phyloP scores from a whole-genome alignment of 306 rosid species.

The Styphnolobium japonicum region DNA sequence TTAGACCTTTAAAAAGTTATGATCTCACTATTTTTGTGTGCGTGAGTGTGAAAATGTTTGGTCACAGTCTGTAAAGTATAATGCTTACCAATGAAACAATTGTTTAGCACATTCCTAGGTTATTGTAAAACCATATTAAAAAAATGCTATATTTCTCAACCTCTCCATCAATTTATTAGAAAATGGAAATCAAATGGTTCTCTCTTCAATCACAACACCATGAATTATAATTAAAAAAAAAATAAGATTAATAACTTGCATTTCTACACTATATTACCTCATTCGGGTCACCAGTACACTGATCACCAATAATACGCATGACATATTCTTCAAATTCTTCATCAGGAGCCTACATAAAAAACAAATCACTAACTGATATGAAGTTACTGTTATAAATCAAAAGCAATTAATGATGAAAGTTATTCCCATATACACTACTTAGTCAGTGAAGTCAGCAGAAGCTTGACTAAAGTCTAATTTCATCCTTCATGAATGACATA shows the following conservation, averaged over 20 bases:
- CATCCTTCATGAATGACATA: not conserved
- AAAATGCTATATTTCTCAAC: not conserved
- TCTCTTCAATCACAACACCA: not conserved
- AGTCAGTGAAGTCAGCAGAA: slow-evolving; percentile 14
- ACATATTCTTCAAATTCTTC: slow-evolving; percentile 96
- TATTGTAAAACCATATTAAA: not conserved
- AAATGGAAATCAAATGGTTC: not conserved
- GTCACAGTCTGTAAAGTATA: not conserved
- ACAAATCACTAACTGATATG: slow-evolving; percentile 5
- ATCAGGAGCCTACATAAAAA: slow-evolving; percentile 81
- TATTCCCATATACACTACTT: not conserved
- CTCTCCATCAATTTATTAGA: not conserved
- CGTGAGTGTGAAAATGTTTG: not conserved
- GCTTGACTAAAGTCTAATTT: slow-evolving; percentile 10
- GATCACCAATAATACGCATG: slow-evolving; percentile 73
- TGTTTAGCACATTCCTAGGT: not conserved
- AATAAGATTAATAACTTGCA: not conserved
- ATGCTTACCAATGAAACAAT: not conserved
- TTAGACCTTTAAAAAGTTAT: not conserved
- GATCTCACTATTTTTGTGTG: not conserved
- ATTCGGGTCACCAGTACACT: slow-evolving; percentile 73
- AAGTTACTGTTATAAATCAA: slow-evolving; percentile 24
- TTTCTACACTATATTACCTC: slow-evolving; percentile 54
- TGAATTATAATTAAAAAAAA: not conserved
- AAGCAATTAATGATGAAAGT: not conserved